These are phyloP conservation scores for Exophiala oligosperma DNA, from an alignment of 2,329 filamentous ascomycete species.

Conservation along the genomic window DNA sequence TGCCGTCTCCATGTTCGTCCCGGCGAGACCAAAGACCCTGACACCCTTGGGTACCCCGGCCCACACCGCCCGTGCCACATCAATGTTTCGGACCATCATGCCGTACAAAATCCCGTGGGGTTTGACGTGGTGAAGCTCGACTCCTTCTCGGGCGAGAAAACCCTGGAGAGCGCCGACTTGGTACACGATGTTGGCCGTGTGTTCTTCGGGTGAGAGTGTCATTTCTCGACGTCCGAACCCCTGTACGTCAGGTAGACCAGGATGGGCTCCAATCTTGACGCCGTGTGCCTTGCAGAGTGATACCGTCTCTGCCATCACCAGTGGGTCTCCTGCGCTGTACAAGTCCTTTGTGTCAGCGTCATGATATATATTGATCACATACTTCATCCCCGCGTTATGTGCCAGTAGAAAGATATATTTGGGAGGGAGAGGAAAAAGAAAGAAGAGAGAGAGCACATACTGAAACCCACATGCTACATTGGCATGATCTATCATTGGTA, in stretches of 20 bases:
- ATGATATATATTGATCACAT: background rate
- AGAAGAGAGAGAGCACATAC: background rate
- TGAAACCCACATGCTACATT: conserved; percentile 63
- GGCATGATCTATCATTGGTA: conserved; percentile 60
- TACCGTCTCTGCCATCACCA: conserved; percentile 63
- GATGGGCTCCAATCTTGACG: conserved; percentile 61
- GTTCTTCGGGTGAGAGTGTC: conserved; percentile 57
- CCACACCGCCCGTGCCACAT: conserved; percentile 54
- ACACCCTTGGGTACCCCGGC: conserved; percentile 50
- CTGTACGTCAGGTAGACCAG: conserved; percentile 63
- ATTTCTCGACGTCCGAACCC: conserved; percentile 65
- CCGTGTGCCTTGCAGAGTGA: conserved; percentile 56
- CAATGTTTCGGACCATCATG: conserved; percentile 54
- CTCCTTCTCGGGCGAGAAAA: conserved; percentile 56
- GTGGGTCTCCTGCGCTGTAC: conserved; percentile 52
- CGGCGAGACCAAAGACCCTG: conserved; percentile 55
- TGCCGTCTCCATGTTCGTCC: conserved; percentile 55
- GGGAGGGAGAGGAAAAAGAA: background rate
- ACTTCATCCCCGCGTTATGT: too few species aligned
- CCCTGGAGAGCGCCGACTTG: conserved; percentile 63
- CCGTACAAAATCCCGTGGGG: conserved; percentile 62
- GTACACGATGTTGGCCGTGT: conserved; percentile 59
- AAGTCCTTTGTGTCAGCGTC: background rate
- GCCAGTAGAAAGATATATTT: too few species aligned
- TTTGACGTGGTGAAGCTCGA: conserved; percentile 63